phyloP scores from a whole-genome alignment of 1,284 basidiomycete species.

The Acaromyces ingoldii region DNA sequence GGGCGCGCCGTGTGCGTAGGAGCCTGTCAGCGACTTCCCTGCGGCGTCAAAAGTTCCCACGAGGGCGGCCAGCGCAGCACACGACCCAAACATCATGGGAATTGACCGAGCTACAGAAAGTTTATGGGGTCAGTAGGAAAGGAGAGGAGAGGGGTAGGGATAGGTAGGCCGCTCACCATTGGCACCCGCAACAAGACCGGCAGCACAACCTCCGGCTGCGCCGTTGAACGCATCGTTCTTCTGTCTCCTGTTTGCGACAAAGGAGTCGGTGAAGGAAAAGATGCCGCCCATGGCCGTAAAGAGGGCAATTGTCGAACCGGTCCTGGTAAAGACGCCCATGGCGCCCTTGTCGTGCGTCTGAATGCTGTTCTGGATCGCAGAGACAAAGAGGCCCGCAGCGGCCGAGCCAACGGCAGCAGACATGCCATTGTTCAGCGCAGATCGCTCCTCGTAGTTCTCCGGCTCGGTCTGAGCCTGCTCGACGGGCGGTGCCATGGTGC shows the following conservation, averaged over 20 bases:
- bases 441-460: constrained; percentile 16
- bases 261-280: constrained; percentile 75
- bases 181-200: constrained; percentile 82
- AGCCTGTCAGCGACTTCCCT: constrained; percentile 55
- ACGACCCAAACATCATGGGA: constrained; percentile 75
- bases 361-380: constrained; percentile 46
- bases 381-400: constrained; percentile 40
- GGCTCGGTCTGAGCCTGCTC: not conserved
- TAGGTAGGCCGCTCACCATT: constrained; percentile 59
- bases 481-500: not conserved
- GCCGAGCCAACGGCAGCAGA: constrained; percentile 28
- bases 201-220: constrained; percentile 82
- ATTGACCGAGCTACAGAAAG: constrained; percentile 67
- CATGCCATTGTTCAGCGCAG: constrained; percentile 33
- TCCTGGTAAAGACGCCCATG: constrained; percentile 75
- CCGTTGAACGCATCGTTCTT: constrained; percentile 79
- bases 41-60: constrained; percentile 80
- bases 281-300: constrained; percentile 87
- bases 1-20: constrained; percentile 22
- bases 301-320: constrained; percentile 72
- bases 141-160: not conserved
- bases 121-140: not conserved
- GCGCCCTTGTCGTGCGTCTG: constrained; percentile 70
- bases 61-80: constrained; percentile 70
- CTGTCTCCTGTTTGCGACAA: constrained; percentile 73